Conservation (phyloP, 306 rosid species). For the Calophaca sinica region DNA sequence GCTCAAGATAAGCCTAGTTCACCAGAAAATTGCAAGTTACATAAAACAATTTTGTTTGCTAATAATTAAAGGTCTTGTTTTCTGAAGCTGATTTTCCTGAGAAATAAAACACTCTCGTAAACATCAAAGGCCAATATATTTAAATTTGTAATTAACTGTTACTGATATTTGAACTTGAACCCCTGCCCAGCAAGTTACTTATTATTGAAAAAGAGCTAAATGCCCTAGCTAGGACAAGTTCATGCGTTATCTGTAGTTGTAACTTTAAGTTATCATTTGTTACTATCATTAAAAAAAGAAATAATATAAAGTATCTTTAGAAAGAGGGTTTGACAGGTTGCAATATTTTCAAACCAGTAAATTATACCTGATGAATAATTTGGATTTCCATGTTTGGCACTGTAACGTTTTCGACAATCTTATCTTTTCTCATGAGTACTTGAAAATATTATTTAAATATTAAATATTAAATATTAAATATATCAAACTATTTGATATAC, state of each 20-base stretch:
- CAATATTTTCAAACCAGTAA: neutral
- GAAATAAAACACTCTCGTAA: constrained; percentile 4
- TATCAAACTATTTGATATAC: neutral
- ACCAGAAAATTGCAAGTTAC: too few relatives aligned
- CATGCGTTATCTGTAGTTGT: too few relatives aligned
- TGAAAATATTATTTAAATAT: neutral
- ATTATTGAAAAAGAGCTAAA: too few relatives aligned
- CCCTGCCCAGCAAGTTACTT: too few relatives aligned
- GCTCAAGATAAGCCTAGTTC: too few relatives aligned
- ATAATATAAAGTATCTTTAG: neutral
- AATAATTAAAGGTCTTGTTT: constrained; percentile 31
- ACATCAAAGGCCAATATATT: too few relatives aligned
- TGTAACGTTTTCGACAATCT: neutral
- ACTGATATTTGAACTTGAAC: too few relatives aligned
- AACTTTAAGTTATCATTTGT: neutral
- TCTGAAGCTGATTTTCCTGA: constrained; percentile 29
- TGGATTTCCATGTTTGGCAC: neutral
- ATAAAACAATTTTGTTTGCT: neutral
- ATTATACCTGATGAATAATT: neutral
- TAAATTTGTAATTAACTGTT: too few relatives aligned
- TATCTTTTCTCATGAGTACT: neutral
- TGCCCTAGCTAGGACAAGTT: too few relatives aligned
- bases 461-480: neutral
- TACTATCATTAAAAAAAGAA: neutral
- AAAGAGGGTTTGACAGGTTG: neutral